A percentile compares a stretch with the other conserved stretches of the same genome.
These are phyloP conservation scores for Coniochaeta prunicola DNA, from an alignment of 2,329 filamentous ascomycete genomes.

Conservation along the genomic window DNA sequence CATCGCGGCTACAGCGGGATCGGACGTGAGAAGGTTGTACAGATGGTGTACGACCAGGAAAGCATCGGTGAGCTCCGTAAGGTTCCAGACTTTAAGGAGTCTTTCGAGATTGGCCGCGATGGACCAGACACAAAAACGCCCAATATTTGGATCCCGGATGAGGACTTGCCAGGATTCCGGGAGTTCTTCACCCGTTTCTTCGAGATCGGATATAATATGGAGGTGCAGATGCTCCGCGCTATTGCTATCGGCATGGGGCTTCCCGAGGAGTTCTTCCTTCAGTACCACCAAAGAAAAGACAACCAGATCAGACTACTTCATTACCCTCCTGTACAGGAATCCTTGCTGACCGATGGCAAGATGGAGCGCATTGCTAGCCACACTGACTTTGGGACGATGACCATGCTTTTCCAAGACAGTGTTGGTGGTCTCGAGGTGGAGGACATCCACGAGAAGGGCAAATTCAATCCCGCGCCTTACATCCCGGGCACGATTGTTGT, in stretches of 20 bases:
- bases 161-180: slow-evolving; percentile 28
- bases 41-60: slow-evolving; percentile 23
- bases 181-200: slow-evolving; percentile 22
- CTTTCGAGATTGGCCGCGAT: slow-evolving; percentile 29
- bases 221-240: slow-evolving; percentile 20
- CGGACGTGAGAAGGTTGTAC: slow-evolving; percentile 26
- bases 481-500: slow-evolving; percentile 28
- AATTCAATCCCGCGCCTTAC: slow-evolving; percentile 22
- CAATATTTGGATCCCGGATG: slow-evolving; percentile 32
- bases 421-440: slow-evolving; percentile 37
- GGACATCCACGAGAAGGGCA: slow-evolving; percentile 16
- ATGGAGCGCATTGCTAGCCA: slow-evolving; percentile 19
- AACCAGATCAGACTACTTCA: slow-evolving; percentile 56
- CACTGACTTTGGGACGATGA: slow-evolving; percentile 31
- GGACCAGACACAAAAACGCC: slow-evolving; percentile 17
- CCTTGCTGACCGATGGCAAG: slow-evolving; percentile 17
- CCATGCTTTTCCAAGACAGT: slow-evolving; percentile 38
- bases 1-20: slow-evolving; percentile 28
- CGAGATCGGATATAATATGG: slow-evolving; percentile 19
- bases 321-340: slow-evolving; percentile 29
- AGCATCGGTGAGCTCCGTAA: slow-evolving; percentile 15
- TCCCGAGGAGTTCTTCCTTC: slow-evolving; percentile 15
- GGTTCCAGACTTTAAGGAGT: slow-evolving; percentile 30
- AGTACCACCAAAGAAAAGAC: slow-evolving; percentile 44
- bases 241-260: slow-evolving; percentile 25